Base-by-base conservation (phyloP, 208 protist genomes). In the Novymonas esmeraldas region DNA sequence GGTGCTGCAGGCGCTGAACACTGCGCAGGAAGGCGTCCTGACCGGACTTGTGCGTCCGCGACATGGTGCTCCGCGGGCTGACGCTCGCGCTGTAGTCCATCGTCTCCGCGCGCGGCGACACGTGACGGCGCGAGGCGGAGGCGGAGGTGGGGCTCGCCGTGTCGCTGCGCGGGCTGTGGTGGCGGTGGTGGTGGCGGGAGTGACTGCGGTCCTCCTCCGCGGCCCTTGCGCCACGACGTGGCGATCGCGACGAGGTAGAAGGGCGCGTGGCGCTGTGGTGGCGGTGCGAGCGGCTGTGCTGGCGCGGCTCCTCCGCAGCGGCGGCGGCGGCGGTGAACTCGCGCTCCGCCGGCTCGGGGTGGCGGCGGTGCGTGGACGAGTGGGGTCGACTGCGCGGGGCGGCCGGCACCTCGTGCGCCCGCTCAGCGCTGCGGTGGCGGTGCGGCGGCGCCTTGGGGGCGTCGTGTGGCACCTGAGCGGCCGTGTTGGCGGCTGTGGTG, bases 1-100 rank as follows among this genome's bases (percentile, higher is more conserved):
- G 85, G 70, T 95, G 90, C 67, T 88, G 78, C 34, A 91, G 54
- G 58, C 80, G 87, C 78, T 87, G 78, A 34, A 92, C 52, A 59
- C 46, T 73, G 54, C 84, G 89, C 31, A 88, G 5, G 61, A 95
- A 79, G 41, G 64, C 34, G 39, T 86, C 80, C 57, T 84, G 69
- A 34, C 81, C 78, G 13, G 49, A 64, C 52, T 72, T 77, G 51
- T 54, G 44, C 48, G 49, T 24, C 42, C 41, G 48, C 9, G 78
- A 77, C n/a, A 76, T 11, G 33, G 59, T 73, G 36, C 59, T 70
- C 65, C 58, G 77, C 36, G 58, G 70, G 39, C 31, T 76, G 34
- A 71, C 65, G 42, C 70, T 79, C n/a, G 72, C 54, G 48, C 54
- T 72, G 79, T 72, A 48, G 46, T 60, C 58, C 13, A 54, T 46